These are phyloP conservation scores for Picochlorum sp. DNA, from an alignment of 139 green algal genomes.

Conservation along the genomic window DNA sequence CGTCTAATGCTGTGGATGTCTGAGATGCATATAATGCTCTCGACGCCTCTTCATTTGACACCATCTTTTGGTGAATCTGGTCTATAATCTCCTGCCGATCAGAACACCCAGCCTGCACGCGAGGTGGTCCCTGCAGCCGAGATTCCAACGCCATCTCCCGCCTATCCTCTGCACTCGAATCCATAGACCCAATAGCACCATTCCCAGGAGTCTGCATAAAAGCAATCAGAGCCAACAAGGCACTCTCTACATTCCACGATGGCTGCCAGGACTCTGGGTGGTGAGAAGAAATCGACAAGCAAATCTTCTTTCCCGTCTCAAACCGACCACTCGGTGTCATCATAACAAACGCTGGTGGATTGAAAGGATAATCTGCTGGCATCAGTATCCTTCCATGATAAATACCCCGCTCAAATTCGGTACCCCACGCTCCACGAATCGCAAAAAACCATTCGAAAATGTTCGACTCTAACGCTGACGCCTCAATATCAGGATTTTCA, in stretches of 20 bases:
- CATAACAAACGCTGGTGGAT: conserved; percentile 93
- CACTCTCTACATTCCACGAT: conserved; percentile 90
- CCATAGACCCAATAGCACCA: conserved; percentile 82
- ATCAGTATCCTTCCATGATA: conserved; percentile 97
- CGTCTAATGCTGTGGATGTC: not conserved
- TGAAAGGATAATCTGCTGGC: conserved; percentile 96
- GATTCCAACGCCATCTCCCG: conserved; percentile 57
- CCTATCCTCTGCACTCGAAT: conserved; percentile 74
- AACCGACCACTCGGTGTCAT: conserved; percentile 89
- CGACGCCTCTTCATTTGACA: conserved; percentile 28
- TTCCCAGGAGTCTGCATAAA: conserved; percentile 88
- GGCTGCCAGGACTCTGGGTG: conserved; percentile 98
- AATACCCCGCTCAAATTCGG: conserved; percentile 93
- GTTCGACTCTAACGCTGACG: conserved; percentile 77
- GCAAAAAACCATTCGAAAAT: conserved; percentile 99
- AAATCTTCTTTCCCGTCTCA: conserved; percentile 81
- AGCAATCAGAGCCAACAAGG: conserved; percentile 82
- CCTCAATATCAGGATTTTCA: conserved; percentile 56
- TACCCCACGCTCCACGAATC: conserved; percentile 77
- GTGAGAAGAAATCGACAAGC: conserved; percentile 89
- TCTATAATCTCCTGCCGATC: conserved; percentile 66
- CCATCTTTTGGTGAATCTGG: conserved; percentile 65
- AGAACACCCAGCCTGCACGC: not conserved
- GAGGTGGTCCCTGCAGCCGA: conserved; percentile 1
- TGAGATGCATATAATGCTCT: not conserved